These are phyloP conservation scores for Murraya koenigii DNA, from an alignment of 345 rosid species.

Conservation along the genomic window DNA sequence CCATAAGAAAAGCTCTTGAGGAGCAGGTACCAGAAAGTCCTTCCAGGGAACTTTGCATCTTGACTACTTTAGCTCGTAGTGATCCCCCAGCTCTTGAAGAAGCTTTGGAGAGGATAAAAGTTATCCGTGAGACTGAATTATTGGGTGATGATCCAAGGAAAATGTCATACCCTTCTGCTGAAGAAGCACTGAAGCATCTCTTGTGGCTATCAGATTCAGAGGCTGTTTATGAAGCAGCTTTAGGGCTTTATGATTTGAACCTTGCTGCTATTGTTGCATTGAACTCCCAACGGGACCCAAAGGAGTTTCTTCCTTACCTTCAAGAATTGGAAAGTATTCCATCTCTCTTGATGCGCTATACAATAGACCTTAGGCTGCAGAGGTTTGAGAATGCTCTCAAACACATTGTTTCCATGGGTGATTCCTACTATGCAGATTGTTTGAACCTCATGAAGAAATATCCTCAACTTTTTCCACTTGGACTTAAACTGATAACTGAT, in stretches of 20 bases:
- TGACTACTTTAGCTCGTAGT: constrained; percentile 90
- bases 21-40: constrained; percentile 78
- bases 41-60: constrained; percentile 87
- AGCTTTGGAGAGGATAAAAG: constrained; percentile 83
- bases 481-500: constrained; percentile 70
- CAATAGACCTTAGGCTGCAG: constrained; percentile 71
- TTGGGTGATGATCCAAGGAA: constrained; percentile 52
- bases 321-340: constrained; percentile 78
- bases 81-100: constrained; percentile 90
- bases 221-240: constrained; percentile 89
- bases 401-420: constrained; percentile 82
- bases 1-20: constrained; percentile 80
- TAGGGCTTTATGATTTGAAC: constrained; percentile 93
- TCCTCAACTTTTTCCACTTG: constrained; percentile 80
- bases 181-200: constrained; percentile 93
- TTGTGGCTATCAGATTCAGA: constrained; percentile 93
- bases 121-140: constrained; percentile 84
- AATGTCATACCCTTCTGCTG: constrained; percentile 73
- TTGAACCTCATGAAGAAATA: constrained; percentile 73
- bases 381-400: constrained; percentile 87
- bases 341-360: constrained; percentile 67
- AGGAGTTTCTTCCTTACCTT: constrained; percentile 96
- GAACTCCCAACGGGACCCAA: constrained; percentile 93
- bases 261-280: constrained; percentile 98
- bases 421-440: constrained; percentile 59